Evolutionary conservation across 768 basidiomycete species (phyloP).

Genomic region (Tephrocybe sp.): DNA sequence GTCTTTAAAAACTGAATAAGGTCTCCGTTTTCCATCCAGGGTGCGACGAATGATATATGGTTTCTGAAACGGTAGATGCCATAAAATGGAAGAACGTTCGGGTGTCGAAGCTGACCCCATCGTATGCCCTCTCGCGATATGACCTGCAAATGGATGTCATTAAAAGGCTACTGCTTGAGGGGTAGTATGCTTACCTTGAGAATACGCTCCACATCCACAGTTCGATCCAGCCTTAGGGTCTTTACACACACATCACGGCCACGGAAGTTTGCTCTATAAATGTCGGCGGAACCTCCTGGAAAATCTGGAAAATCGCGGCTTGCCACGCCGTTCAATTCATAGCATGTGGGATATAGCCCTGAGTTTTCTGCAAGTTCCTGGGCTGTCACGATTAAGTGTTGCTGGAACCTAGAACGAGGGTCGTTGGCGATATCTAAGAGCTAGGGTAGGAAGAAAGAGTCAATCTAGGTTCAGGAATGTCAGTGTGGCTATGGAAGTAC

Average conservation of each 20-base stretch:
- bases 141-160: not conserved
- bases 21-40: slow-evolving; percentile 9
- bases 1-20: not conserved
- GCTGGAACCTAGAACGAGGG: not conserved
- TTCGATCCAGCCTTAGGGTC: not conserved
- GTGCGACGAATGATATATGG: slow-evolving; percentile 1
- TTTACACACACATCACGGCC: not conserved
- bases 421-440: slow-evolving; percentile 6
- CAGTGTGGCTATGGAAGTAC: not conserved
- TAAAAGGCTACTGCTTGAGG: not conserved
- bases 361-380: slow-evolving; percentile 3
- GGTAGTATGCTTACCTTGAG: not conserved
- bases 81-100: slow-evolving; percentile 1
- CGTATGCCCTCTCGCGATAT: not conserved
- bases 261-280: not conserved
- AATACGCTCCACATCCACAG: not conserved
- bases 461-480: not conserved
- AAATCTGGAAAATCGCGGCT: not conserved
- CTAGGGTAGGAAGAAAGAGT: not conserved
- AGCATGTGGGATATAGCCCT: slow-evolving; percentile 3
- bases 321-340: not conserved
- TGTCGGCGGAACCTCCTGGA: slow-evolving; percentile 1
- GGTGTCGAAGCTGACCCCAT: not conserved
- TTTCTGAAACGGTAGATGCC: slow-evolving; percentile 3
- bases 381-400: slow-evolving; percentile 1